Conservation (phyloP, 352 stramenopile genomes). For the Lagenidium giganteum region DNA sequence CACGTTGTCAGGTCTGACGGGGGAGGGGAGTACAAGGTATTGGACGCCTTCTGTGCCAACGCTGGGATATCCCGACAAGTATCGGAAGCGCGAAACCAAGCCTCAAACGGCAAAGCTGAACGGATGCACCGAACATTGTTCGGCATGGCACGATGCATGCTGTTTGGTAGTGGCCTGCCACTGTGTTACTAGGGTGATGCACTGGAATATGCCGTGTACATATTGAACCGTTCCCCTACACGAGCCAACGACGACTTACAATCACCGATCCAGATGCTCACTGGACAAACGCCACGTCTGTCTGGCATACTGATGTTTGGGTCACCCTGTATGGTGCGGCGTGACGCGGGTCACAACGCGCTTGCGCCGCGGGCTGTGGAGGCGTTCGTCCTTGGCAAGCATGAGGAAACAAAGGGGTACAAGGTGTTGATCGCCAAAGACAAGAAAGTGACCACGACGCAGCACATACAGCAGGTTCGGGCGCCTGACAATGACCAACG, state of each 20-base stretch:
- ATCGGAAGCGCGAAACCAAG: constrained; percentile 13
- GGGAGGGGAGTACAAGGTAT: constrained; percentile 8
- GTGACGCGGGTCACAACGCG: constrained; percentile 5
- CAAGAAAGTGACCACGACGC: too few species aligned
- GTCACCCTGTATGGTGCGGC: constrained; percentile 1
- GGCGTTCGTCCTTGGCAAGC: constrained; percentile 10
- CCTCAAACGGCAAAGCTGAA: constrained; percentile 16
- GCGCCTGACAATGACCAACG: not conserved
- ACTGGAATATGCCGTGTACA: constrained; percentile 4
- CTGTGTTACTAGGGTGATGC: constrained; percentile 12
- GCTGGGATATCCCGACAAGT: constrained; percentile 6
- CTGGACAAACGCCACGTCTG: not conserved
- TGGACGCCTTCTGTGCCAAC: constrained; percentile 13
- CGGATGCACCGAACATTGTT: constrained; percentile 10
- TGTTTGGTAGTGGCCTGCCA: constrained; percentile 13
- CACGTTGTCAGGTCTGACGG: constrained; percentile 3
- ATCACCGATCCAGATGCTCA: constrained; percentile 8
- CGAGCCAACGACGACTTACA: not conserved
- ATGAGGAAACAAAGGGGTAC: constrained; percentile 13
- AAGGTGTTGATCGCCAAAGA: constrained; percentile 11
- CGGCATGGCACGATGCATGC: constrained; percentile 14
- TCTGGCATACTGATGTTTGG: constrained; percentile 5
- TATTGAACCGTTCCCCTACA: constrained; percentile 5
- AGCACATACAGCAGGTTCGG: constrained; percentile 13
- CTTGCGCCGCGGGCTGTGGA: too few species aligned